These are phyloP conservation scores for Gyrodon lividus DNA, from an alignment of 768 basidiomycete species.

Conservation along the genomic window DNA sequence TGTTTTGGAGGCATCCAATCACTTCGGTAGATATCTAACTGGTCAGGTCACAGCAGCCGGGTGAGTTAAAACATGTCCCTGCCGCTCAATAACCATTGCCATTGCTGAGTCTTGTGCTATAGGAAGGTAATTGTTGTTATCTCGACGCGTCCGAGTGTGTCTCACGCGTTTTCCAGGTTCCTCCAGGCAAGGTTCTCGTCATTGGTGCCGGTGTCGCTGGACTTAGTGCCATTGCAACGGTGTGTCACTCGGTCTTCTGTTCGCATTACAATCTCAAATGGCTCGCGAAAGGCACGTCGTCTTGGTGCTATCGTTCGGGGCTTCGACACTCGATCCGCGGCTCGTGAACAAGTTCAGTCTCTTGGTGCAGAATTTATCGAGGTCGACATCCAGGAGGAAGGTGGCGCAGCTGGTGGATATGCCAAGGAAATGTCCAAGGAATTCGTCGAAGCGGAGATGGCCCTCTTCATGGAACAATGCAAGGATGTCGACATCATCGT, in stretches of 20 bases:
- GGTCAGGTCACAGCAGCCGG: conserved; percentile 91
- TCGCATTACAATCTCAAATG: background rate
- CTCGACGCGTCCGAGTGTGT: conserved; percentile 1
- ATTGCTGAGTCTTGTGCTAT: conserved; percentile 8
- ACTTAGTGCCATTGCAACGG: conserved; percentile 84
- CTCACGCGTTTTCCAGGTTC: conserved; percentile 51
- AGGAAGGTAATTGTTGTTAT: conserved; percentile 41
- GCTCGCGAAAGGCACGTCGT: conserved; percentile 58
- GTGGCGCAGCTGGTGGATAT: conserved; percentile 80
- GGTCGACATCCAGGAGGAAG: conserved; percentile 76
- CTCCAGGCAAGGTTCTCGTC: conserved; percentile 82
- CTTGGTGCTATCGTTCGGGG: conserved; percentile 87
- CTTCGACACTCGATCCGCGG: conserved; percentile 83
- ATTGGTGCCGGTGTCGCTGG: conserved; percentile 91
- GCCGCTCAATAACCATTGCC: background rate
- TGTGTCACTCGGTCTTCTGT: conserved; percentile 29
- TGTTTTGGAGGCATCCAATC: conserved; percentile 85
- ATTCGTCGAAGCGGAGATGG: conserved; percentile 87
- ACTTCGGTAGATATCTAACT: conserved; percentile 86
- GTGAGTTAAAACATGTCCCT: conserved; percentile 42
- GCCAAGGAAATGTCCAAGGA: conserved; percentile 91
- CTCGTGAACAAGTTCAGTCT: conserved; percentile 86
- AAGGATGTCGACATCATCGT: conserved; percentile 89
- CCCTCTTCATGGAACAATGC: conserved; percentile 82
- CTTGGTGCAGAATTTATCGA: conserved; percentile 91